Percentiles rank a stretch among this genome's conserved stretches.
phyloP scores from a whole-genome alignment of 1,139 yeast species.

The Saccharomyces pastorianus region DNA sequence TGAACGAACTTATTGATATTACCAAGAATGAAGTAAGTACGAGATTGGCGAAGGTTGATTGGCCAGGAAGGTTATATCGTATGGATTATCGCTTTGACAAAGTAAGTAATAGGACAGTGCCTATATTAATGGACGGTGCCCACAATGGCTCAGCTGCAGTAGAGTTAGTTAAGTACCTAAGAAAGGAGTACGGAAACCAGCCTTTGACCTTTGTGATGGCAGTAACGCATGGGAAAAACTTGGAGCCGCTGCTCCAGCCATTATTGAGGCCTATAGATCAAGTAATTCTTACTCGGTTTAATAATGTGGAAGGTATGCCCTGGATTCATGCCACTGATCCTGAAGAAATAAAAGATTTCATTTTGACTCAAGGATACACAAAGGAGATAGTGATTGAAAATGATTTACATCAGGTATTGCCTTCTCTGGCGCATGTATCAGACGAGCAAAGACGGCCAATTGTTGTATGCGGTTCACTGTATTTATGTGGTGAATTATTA shows the following conservation, averaged over 20 bases:
- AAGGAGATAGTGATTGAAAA: conserved; percentile 17
- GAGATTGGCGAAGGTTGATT: conserved; percentile 46
- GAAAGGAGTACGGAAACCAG: conserved; percentile 20
- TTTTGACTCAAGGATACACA: conserved; percentile 28
- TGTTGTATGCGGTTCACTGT: conserved; percentile 72
- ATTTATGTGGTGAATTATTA: conserved; percentile 63
- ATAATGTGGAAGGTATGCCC: conserved; percentile 80
- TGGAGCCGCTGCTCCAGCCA: conserved; percentile 44
- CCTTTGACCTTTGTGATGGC: conserved; percentile 62
- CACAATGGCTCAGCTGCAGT: conserved; percentile 81
- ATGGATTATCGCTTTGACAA: conserved; percentile 25
- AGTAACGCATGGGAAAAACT: conserved; percentile 64
- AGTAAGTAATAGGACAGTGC: conserved; percentile 17
- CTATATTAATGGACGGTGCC: conserved; percentile 76
- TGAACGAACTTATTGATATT: conserved; percentile 14
- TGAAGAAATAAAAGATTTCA: conserved; percentile 33
- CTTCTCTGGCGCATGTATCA: background rate
- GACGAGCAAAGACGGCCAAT: conserved; percentile 29
- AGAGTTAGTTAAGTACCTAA: conserved; percentile 47
- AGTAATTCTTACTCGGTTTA: conserved; percentile 56
- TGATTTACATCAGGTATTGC: background rate
- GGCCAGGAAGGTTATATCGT: conserved; percentile 61
- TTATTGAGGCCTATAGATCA: conserved; percentile 45
- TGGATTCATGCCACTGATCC: conserved; percentile 60
- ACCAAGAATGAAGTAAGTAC: conserved; percentile 33